phyloP scores from a whole-genome alignment of 768 basidiomycete genomes.

The Podaxis sp. region DNA sequence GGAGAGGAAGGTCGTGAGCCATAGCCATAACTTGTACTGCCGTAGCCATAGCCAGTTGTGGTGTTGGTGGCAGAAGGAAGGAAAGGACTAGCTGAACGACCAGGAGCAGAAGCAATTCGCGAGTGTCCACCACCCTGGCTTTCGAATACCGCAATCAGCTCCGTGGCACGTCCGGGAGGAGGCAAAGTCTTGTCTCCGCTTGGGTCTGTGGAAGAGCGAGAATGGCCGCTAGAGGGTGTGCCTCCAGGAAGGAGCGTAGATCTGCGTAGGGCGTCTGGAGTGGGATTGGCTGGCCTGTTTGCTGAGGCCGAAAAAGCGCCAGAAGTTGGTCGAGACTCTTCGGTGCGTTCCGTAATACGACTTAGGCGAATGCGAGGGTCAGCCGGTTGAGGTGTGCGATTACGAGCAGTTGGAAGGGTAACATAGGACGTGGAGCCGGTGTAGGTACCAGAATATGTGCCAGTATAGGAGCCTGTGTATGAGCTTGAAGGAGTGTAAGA shows the following conservation, averaged over 20 bases:
- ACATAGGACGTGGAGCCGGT: conserved; percentile 47
- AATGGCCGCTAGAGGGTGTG: conserved; percentile 40
- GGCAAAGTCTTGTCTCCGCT: conserved; percentile 41
- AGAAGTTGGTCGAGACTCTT: conserved; percentile 64
- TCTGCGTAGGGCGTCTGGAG: conserved; percentile 45
- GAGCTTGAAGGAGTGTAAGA: conserved; percentile 39
- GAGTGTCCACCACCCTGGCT: conserved; percentile 45
- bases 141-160: conserved; percentile 75
- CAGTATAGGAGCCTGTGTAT: conserved; percentile 36
- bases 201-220: conserved; percentile 60
- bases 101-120: conserved; percentile 53
- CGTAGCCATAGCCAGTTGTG: conserved; percentile 29
- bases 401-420: conserved; percentile 38
- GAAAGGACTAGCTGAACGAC: conserved; percentile 37
- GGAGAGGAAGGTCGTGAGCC: conserved; percentile 47
- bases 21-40: conserved; percentile 32
- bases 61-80: conserved; percentile 26
- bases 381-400: conserved; percentile 32
- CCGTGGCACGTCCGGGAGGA: conserved; percentile 59
- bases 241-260: conserved; percentile 40
- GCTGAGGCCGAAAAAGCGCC: conserved; percentile 33
- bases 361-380: conserved; percentile 56
- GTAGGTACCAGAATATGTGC: conserved; percentile 39
- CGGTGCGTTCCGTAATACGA: conserved; percentile 76
- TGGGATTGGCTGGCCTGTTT: conserved; percentile 36